phyloP scores from a whole-genome alignment of 306 rosid species.

The Dalbergia oliveri region DNA sequence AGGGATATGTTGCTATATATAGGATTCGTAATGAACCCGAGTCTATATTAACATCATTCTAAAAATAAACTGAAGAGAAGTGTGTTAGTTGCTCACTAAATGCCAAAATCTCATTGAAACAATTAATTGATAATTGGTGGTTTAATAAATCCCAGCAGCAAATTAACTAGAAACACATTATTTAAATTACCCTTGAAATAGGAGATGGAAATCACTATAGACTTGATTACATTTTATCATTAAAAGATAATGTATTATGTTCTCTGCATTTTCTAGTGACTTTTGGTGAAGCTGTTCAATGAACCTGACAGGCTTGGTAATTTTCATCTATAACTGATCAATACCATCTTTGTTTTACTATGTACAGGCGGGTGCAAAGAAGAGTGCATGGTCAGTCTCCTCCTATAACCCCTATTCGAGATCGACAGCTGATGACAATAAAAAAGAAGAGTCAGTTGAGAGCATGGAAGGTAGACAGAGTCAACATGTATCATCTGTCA shows the following conservation, averaged over 20 bases:
- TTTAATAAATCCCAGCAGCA: not conserved
- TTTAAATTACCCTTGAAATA: not conserved
- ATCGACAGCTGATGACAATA: slow-evolving; percentile 47
- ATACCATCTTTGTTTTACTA: slow-evolving; percentile 33
- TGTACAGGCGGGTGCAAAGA: slow-evolving; percentile 61
- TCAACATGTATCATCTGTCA: slow-evolving; percentile 56
- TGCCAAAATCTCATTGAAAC: not conserved
- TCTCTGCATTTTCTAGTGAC: not conserved
- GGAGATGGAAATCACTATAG: not conserved
- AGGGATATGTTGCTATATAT: too few species aligned
- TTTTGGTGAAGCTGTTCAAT: slow-evolving; percentile 17
- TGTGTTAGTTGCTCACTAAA: not conserved
- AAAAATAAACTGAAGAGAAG: too few species aligned
- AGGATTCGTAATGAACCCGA: not conserved
- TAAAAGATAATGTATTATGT: too few species aligned
- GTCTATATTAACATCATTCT: not conserved
- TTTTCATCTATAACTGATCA: slow-evolving; percentile 35
- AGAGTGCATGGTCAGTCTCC: slow-evolving; percentile 64
- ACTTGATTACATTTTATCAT: too few species aligned
- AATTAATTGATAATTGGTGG: too few species aligned
- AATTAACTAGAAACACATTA: not conserved
- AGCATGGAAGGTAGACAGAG: slow-evolving; percentile 71
- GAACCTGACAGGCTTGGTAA: slow-evolving; percentile 27
- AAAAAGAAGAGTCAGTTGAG: slow-evolving; percentile 76
- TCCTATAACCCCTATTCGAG: slow-evolving; percentile 56